These are phyloP conservation scores for Apiospora arundinis DNA, from an alignment of 2,329 filamentous ascomycete genomes.

Conservation along the genomic window DNA sequence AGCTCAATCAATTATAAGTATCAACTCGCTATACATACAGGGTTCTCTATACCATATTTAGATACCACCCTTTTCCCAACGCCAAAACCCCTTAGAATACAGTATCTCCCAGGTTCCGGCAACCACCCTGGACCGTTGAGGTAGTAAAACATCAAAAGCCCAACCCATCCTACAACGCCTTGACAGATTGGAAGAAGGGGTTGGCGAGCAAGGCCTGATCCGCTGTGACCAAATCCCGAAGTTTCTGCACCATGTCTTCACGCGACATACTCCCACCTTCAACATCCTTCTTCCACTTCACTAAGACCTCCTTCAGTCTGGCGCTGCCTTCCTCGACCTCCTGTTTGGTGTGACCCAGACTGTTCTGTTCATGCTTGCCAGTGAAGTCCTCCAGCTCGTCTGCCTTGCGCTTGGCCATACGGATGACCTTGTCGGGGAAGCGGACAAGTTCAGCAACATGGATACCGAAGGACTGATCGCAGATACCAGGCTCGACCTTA, in stretches of 20 bases:
- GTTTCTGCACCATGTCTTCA: constrained; percentile 77
- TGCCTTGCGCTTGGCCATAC: constrained; percentile 99
- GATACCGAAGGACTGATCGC: constrained; percentile 97
- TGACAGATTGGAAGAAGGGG: constrained; percentile 73
- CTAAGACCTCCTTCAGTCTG: constrained; percentile 81
- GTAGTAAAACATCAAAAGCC: neutral
- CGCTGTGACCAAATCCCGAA: constrained; percentile 79
- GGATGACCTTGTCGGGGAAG: constrained; percentile 95
- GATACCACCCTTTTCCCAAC: neutral
- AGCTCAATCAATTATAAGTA: neutral
- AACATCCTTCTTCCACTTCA: constrained; percentile 84
- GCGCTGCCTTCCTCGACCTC: constrained; percentile 90
- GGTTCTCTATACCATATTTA: neutral
- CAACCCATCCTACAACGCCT: constrained; percentile 52
- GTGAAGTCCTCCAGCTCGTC: constrained; percentile 98
- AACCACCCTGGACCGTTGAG: neutral
- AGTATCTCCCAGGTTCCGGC: neutral
- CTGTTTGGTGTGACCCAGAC: constrained; percentile 73
- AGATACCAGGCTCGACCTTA: constrained; percentile 94
- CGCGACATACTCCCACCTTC: constrained; percentile 65
- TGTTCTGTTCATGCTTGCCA: constrained; percentile 70
- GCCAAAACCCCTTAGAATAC: neutral
- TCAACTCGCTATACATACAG: constrained; percentile 5
- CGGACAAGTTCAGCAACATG: constrained; percentile 96
- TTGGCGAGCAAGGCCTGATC: constrained; percentile 71